A percentile compares a stretch with the other conserved stretches of the same genome.
phyloP scores from a whole-genome alignment of 2,329 filamentous ascomycete species.

The Alternaria triticina region DNA sequence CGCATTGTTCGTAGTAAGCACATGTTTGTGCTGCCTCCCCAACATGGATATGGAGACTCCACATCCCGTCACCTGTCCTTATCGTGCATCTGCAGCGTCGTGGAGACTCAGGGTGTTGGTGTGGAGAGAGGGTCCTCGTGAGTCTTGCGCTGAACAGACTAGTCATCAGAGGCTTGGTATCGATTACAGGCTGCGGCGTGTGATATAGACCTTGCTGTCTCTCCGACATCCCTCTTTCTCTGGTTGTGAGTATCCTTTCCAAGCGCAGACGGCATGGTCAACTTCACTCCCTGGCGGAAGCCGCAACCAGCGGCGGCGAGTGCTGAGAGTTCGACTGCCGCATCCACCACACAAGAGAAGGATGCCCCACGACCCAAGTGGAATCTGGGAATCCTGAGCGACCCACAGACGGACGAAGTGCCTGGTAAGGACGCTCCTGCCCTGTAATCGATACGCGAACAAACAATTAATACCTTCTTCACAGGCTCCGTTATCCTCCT shows the following conservation, averaged over 20 bases:
- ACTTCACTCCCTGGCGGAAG: conserved; percentile 24
- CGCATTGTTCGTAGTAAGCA: conserved; percentile 8
- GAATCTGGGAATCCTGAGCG: conserved; percentile 82
- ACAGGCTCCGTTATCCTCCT: conserved; percentile 67
- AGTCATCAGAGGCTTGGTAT: conserved; percentile 6
- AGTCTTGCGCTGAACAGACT: conserved; percentile 6
- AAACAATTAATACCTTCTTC: background rate
- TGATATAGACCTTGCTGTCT: conserved; percentile 1
- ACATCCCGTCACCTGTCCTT: conserved; percentile 29
- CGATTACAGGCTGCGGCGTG: background rate
- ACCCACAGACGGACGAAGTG: conserved; percentile 81
- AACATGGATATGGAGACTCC: conserved; percentile 13
- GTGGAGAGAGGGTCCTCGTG: conserved; percentile 15
- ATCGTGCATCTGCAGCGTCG: conserved; percentile 16
- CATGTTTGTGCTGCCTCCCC: conserved; percentile 1
- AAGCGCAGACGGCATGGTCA: conserved; percentile 19
- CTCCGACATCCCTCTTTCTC: background rate
- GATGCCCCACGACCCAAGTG: conserved; percentile 42
- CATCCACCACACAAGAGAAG: conserved; percentile 9
- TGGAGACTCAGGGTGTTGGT: conserved; percentile 12
- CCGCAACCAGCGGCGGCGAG: conserved; percentile 8
- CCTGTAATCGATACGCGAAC: background rate
- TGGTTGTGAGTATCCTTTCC: background rate
- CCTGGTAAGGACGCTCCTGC: conserved; percentile 65
- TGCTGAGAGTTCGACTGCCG: conserved; percentile 1